Evolutionary conservation across 2,329 filamentous ascomycete genomes (phyloP).

Genomic region (Colletotrichum liriopes): DNA sequence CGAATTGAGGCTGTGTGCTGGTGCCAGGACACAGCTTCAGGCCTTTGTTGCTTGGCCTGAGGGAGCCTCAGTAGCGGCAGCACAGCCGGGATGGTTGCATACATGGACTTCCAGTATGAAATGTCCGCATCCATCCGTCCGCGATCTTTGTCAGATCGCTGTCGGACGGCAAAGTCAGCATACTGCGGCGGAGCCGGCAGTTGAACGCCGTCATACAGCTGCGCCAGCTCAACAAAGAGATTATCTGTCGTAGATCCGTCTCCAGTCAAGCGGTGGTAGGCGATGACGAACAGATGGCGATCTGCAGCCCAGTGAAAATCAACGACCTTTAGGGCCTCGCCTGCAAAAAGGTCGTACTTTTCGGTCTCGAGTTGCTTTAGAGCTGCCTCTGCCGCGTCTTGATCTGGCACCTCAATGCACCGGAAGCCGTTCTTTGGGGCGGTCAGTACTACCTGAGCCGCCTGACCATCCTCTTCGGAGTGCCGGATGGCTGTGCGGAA

Average conservation of each 20-base stretch:
- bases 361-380: too few species aligned
- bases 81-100: not conserved
- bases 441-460: too few species aligned
- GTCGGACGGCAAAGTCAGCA: slow-evolving; percentile 53
- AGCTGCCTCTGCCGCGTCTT: too few species aligned
- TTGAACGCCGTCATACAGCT: slow-evolving; percentile 1
- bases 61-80: too few species aligned
- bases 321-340: too few species aligned
- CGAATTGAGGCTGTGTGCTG: slow-evolving; percentile 11
- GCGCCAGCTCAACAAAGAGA: slow-evolving; percentile 3
- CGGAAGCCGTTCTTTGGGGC: too few species aligned
- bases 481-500: slow-evolving; percentile 48
- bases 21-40: not conserved
- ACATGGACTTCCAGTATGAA: slow-evolving; percentile 42
- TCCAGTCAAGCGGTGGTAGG: slow-evolving; percentile 23
- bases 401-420: too few species aligned
- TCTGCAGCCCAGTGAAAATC: not conserved
- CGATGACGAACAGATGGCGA: slow-evolving; percentile 14
- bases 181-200: slow-evolving; percentile 46
- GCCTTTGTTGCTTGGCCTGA: too few species aligned
- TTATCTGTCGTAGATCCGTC: slow-evolving; percentile 27
- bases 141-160: slow-evolving; percentile 49
- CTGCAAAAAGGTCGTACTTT: too few species aligned
- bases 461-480: too few species aligned
- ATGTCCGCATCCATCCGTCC: slow-evolving; percentile 45